Conservation (phyloP, 805 yeast species). For the Saturnispora diversa region DNA sequence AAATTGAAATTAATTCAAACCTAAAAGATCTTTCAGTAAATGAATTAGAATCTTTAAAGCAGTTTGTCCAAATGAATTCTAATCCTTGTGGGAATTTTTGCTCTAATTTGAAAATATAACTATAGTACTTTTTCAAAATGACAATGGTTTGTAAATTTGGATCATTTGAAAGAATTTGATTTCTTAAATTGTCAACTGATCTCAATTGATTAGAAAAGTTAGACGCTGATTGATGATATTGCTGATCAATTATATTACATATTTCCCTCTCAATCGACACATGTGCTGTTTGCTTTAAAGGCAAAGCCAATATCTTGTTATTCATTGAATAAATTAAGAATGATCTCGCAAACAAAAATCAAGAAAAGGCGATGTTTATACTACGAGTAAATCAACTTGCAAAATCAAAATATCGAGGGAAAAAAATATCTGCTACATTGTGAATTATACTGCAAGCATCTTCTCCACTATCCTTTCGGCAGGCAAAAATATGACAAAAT, state of each 20-base stretch:
- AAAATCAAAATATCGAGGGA: no score
- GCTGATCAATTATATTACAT: constrained; percentile 32
- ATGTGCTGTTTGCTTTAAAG: constrained; percentile 1
- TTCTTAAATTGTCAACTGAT: constrained; percentile 38
- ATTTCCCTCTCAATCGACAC: constrained; percentile 21
- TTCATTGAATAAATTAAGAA: not conserved
- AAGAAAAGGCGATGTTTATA: no score
- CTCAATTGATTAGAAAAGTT: constrained; percentile 28
- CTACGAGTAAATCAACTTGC: no score
- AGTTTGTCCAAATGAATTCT: constrained; percentile 66
- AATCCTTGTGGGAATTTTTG: constrained; percentile 57
- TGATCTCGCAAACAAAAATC: not conserved
- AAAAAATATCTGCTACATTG: no score
- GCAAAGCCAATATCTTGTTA: not conserved
- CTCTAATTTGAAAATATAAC: constrained; percentile 36
- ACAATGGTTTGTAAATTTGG: constrained; percentile 12
- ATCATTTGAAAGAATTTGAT: constrained; percentile 7
- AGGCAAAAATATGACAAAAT: no score
- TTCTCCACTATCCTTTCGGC: no score
- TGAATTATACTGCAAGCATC: no score
- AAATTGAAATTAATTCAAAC: constrained; percentile 54
- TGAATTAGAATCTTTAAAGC: not conserved
- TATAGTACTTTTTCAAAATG: constrained; percentile 33
- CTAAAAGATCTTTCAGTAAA: constrained; percentile 34
- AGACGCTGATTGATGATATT: constrained; percentile 32